These are phyloP conservation scores for Saprolegnia parasitica DNA, from an alignment of 352 stramenopile genomes.

Conservation along the genomic window DNA sequence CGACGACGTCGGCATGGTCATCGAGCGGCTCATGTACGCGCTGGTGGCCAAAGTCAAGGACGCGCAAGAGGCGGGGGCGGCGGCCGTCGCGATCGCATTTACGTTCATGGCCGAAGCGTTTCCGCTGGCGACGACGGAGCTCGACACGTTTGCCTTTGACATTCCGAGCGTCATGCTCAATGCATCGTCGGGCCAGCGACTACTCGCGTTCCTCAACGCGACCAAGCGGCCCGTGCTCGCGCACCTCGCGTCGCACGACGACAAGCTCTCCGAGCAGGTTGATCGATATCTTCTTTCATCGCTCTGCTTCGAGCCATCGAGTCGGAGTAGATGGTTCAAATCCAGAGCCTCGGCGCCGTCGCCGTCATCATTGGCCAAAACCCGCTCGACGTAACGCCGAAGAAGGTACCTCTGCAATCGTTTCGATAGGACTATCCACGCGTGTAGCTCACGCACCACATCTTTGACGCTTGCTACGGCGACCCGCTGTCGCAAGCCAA, in stretches of 20 bases:
- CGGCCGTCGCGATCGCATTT: constrained; percentile 56
- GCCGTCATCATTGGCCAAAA: constrained; percentile 62
- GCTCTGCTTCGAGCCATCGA: neutral
- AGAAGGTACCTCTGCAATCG: constrained; percentile 34
- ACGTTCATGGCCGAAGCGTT: constrained; percentile 69
- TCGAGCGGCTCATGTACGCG: constrained; percentile 56
- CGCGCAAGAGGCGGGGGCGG: constrained; percentile 50
- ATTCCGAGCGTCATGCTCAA: constrained; percentile 70
- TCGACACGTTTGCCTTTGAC: constrained; percentile 46
- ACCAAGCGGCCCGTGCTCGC: constrained; percentile 32
- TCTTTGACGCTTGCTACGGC: constrained; percentile 38
- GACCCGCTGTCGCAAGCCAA: constrained; percentile 40
- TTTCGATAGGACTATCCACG: constrained; percentile 8
- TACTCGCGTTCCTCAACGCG: constrained; percentile 46
- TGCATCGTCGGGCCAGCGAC: constrained; percentile 44
- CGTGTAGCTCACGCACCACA: constrained; percentile 40
- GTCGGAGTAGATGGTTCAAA: constrained; percentile 46
- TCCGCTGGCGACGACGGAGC: constrained; percentile 44
- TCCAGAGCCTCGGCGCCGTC: constrained; percentile 59
- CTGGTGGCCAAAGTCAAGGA: constrained; percentile 72
- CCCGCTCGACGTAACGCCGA: constrained; percentile 43
- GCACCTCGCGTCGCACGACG: constrained; percentile 51
- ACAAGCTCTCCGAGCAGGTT: constrained; percentile 69
- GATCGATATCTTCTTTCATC: neutral
- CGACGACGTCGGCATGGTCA: constrained; percentile 54